Evolutionary conservation across 75 land plant species (phyloP).

Genomic region (Adiantum capillusveneris): DNA sequence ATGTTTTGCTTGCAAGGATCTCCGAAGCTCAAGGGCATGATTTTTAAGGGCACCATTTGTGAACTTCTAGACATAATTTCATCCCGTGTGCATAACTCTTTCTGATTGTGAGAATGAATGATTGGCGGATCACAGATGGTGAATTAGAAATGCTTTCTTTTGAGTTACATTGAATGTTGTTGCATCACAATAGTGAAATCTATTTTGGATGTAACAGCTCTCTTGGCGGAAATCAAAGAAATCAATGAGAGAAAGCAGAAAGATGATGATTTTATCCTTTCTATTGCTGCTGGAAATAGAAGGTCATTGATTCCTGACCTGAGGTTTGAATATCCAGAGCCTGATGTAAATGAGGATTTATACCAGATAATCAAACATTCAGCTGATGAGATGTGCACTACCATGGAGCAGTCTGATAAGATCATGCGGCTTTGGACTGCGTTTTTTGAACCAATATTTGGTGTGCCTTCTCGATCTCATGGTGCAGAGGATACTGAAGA

Average conservation of each 20-base stretch:
- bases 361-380: conserved; percentile 81
- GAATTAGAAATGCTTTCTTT: too few species aligned
- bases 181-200: too few species aligned
- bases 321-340: conserved; percentile 62
- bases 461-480: conserved; percentile 64
- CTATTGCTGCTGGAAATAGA: conserved; percentile 67
- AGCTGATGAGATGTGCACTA: conserved; percentile 61
- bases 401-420: conserved; percentile 75
- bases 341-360: conserved; percentile 77
- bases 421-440: conserved; percentile 78
- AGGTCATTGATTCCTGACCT: conserved; percentile 61
- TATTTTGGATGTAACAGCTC: conserved; percentile 28
- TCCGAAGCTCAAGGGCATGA: too few species aligned
- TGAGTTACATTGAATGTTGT: too few species aligned
- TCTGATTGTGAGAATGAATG: too few species aligned
- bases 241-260: conserved; percentile 68
- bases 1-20: too few species aligned
- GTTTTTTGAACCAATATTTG: conserved; percentile 75
- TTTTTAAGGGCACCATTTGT: too few species aligned
- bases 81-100: too few species aligned
- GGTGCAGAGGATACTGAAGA: conserved; percentile 76
- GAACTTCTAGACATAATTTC: too few species aligned
- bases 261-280: conserved; percentile 67
- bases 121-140: too few species aligned
- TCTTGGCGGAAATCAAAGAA: conserved; percentile 84